Evolutionary conservation across 495 filamentous ascomycete species (phyloP).

Genomic region (Neurospora cerealis): DNA sequence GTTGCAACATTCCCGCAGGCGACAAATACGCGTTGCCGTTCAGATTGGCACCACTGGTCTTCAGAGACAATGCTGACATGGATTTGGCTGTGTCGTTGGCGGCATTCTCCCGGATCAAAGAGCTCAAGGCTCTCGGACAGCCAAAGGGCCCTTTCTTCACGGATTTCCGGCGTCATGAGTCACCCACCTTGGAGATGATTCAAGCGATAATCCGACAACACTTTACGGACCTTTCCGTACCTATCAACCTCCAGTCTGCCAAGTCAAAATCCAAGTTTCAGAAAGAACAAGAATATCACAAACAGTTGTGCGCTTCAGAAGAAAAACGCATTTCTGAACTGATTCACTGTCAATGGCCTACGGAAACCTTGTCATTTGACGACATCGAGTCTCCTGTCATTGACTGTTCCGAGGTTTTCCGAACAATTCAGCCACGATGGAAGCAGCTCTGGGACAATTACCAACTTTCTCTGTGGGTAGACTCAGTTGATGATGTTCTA

Average conservation of each 20-base stretch:
- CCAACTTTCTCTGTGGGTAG: neutral
- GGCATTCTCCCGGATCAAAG: neutral
- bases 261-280: neutral
- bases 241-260: neutral
- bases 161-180: neutral
- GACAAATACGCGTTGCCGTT: slow-evolving; percentile 1
- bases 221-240: neutral
- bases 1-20: neutral
- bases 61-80: neutral
- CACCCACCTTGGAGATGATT: neutral
- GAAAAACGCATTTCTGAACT: neutral
- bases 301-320: neutral
- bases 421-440: neutral
- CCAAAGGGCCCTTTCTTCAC: neutral
- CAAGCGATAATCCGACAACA: neutral
- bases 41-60: neutral
- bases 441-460: neutral
- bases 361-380: neutral
- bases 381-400: neutral
- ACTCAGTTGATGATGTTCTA: neutral
- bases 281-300: neutral
- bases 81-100: neutral
- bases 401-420: neutral
- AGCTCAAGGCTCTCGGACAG: neutral
- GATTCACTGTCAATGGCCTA: neutral